Conservation (phyloP, 1,284 basidiomycete genomes). For the Cutaneotrichosporon cutaneum region DNA sequence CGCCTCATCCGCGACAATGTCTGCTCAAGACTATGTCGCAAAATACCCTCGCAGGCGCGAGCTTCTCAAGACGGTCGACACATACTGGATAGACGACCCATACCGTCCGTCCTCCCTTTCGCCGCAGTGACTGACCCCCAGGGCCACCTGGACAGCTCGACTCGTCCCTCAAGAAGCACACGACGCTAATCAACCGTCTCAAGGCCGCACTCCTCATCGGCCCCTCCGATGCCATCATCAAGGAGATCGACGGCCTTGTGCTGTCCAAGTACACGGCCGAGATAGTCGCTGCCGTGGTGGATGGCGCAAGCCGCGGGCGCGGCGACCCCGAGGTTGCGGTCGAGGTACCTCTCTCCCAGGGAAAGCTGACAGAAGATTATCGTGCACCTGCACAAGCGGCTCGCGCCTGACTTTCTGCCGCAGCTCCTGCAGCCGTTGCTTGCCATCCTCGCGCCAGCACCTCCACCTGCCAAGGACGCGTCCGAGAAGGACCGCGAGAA, state of each 20-base stretch:
- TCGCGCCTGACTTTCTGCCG: constrained; percentile 73
- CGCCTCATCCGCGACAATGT: constrained; percentile 22
- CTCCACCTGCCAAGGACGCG: constrained; percentile 43
- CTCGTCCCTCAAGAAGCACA: constrained; percentile 90
- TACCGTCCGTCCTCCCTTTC: constrained; percentile 36
- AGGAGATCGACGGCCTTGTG: constrained; percentile 84
- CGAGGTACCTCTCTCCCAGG: constrained; percentile 62
- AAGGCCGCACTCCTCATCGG: constrained; percentile 54
- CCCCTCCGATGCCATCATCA: constrained; percentile 70
- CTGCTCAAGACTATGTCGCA: constrained; percentile 47
- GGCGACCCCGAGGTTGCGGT: constrained; percentile 85
- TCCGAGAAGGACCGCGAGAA: constrained; percentile 74
- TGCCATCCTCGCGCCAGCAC: constrained; percentile 62
- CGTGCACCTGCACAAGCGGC: constrained; percentile 82
- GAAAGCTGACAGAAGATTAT: constrained; percentile 63
- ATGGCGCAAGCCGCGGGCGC: constrained; percentile 81
- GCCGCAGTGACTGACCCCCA: constrained; percentile 21
- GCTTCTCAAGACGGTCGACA: constrained; percentile 42
- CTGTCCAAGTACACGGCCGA: constrained; percentile 97
- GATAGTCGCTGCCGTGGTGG: constrained; percentile 78
- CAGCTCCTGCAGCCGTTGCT: constrained; percentile 66
- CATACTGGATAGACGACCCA: constrained; percentile 51
- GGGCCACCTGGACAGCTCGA: constrained; percentile 61
- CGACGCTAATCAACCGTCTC: constrained; percentile 85
- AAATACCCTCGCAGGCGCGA: constrained; percentile 42